Evolutionary conservation across 202 grass and related monocot genomes (phyloP).

Genomic region (Setaria viridis): DNA sequence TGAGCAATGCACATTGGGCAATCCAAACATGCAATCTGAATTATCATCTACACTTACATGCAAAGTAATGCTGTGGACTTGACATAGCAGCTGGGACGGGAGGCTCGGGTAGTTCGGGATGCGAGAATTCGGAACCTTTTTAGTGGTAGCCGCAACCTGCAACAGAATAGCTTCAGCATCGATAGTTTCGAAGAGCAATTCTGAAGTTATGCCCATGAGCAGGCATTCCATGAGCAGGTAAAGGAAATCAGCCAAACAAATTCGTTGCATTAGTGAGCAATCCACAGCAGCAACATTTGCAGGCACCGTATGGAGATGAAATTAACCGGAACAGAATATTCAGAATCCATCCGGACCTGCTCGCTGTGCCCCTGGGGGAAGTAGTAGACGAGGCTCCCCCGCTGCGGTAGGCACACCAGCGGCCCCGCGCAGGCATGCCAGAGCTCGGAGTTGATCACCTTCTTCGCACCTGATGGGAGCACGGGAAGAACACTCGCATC

Average conservation of each 20-base stretch:
- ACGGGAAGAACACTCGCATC: not conserved
- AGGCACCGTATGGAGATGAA: not conserved
- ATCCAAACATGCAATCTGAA: not conserved
- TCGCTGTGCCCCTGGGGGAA: conserved; percentile 98
- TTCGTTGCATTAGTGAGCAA: not conserved
- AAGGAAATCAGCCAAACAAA: not conserved
- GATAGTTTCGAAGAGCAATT: not conserved
- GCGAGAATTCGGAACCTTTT: conserved; percentile 74
- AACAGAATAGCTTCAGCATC: conserved; percentile 15
- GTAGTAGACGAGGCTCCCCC: conserved; percentile 89
- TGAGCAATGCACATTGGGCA: not conserved
- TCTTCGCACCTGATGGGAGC: conserved; percentile 61
- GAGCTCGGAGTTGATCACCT: conserved; percentile 93
- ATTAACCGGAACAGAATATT: conserved; percentile 5
- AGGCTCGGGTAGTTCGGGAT: conserved; percentile 91
- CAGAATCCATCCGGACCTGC: conserved; percentile 60
- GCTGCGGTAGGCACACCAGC: conserved; percentile 87
- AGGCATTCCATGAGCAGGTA: not conserved
- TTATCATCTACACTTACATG: conserved; percentile 57
- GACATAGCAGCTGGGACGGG: conserved; percentile 90
- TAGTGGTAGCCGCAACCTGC: conserved; percentile 93
- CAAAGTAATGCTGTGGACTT: conserved; percentile 90
- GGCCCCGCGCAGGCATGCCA: conserved; percentile 98
- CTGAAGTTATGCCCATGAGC: not conserved
- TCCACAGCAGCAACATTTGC: not conserved